Evolutionary conservation across 2,329 filamentous ascomycete genomes (phyloP).

Genomic region (Aspergillus intermedius): DNA sequence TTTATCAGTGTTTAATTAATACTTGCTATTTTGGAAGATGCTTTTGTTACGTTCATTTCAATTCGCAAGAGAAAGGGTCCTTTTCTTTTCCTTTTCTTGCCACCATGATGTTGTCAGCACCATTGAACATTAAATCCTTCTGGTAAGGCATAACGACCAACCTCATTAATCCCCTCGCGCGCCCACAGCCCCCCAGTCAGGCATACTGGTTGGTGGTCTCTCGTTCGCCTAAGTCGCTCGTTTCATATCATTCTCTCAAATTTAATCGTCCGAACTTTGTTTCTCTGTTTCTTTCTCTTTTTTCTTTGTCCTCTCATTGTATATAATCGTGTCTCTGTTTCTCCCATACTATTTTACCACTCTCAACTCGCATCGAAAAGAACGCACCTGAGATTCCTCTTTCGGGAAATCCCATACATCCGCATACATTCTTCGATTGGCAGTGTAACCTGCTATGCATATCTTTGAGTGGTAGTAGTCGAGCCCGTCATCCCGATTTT

Average conservation of each 20-base stretch:
- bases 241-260: background rate
- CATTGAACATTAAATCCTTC: background rate
- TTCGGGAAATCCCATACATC: background rate
- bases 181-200: background rate
- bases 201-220: background rate
- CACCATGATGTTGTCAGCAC: background rate
- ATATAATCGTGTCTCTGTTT: background rate
- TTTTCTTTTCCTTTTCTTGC: background rate
- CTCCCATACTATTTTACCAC: background rate
- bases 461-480: background rate
- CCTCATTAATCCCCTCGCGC: background rate
- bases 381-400: no score
- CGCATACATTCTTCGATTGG: background rate
- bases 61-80: background rate
- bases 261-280: background rate
- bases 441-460: background rate
- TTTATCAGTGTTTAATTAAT: background rate
- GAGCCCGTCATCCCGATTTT: no score
- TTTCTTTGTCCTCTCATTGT: background rate
- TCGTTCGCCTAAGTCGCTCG: background rate
- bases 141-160: background rate
- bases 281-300: slow-evolving; percentile 1
- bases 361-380: background rate
- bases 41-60: no score
- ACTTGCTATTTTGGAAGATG: background rate